phyloP scores from a whole-genome alignment of 2,329 filamentous ascomycete genomes.

The Nemania sp. region DNA sequence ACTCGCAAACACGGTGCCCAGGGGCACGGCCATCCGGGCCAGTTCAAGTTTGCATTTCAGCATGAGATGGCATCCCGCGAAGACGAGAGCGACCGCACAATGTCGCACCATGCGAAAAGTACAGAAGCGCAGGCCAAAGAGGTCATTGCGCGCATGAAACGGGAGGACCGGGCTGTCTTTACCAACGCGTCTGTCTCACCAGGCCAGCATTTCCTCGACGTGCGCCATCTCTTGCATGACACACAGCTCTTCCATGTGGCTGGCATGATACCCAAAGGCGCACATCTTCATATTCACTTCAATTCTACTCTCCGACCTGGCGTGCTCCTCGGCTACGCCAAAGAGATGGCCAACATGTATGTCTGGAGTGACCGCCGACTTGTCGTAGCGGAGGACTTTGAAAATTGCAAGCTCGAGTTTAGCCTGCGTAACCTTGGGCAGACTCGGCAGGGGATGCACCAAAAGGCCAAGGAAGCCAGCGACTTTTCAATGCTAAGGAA shows the following conservation, averaged over 20 bases:
- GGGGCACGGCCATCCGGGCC: not conserved
- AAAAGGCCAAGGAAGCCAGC: not conserved
- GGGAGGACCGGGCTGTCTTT: conserved; percentile 30
- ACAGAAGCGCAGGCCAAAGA: conserved; percentile 13
- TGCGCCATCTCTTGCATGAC: conserved; percentile 55
- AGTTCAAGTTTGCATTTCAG: conserved; percentile 30
- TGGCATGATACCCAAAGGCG: conserved; percentile 68
- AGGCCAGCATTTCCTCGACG: conserved; percentile 64
- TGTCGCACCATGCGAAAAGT: not conserved
- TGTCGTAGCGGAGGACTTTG: conserved; percentile 48
- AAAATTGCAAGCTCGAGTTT: conserved; percentile 65
- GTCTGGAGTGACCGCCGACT: conserved; percentile 66
- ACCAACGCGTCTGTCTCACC: conserved; percentile 28
- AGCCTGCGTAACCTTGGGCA: conserved; percentile 44
- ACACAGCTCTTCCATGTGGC: conserved; percentile 64
- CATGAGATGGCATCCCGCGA: conserved; percentile 23
- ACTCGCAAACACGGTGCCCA: not conserved
- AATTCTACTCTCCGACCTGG: conserved; percentile 71
- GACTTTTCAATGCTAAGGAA: not conserved
- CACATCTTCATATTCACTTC: conserved; percentile 76
- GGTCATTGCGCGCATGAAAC: conserved; percentile 17
- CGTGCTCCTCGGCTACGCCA: conserved; percentile 60
- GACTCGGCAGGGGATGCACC: conserved; percentile 53
- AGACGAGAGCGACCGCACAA: conserved; percentile 14
- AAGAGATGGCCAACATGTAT: conserved; percentile 67